Conservation (phyloP, 2,329 filamentous ascomycete genomes). For the Claviceps africana region DNA sequence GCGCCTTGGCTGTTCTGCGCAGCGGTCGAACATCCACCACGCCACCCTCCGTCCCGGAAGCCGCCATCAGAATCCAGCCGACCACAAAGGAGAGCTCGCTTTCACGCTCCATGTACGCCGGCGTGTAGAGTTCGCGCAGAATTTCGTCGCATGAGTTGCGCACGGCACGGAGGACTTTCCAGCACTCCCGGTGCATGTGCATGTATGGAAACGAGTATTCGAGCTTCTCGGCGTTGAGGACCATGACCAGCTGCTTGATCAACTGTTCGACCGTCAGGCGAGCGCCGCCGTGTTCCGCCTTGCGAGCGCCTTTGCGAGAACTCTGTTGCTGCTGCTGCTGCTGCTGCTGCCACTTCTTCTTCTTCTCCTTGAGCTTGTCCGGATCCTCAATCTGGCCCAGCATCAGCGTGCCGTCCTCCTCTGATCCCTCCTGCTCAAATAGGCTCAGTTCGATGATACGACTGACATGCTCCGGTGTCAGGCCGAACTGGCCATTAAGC, state of each 20-base stretch:
- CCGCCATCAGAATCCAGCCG: conserved; percentile 23
- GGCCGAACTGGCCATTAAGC: background rate
- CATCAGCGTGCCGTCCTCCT: conserved; percentile 7
- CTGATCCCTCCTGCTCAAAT: conserved; percentile 6
- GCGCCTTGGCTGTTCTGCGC: background rate
- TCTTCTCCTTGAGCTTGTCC: conserved; percentile 7
- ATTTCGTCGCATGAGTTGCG: conserved; percentile 16
- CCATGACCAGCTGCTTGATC: conserved; percentile 16
- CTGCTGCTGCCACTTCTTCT: too few species aligned
- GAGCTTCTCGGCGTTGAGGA: conserved; percentile 22
- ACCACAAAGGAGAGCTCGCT: conserved; percentile 26
- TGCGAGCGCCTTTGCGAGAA: background rate
- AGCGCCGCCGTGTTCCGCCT: background rate
- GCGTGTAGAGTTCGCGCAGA: conserved; percentile 19
- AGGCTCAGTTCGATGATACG: background rate
- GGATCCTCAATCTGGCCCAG: conserved; percentile 10
- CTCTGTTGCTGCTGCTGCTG: background rate
- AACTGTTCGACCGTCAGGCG: conserved; percentile 14
- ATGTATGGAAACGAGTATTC: conserved; percentile 26
- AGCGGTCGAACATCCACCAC: background rate
- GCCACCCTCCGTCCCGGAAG: background rate
- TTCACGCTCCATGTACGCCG: conserved; percentile 24
- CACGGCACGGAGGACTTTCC: conserved; percentile 22
- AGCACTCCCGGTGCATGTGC: conserved; percentile 27
- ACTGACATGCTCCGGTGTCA: background rate